Base-by-base conservation (phyloP, 2,329 filamentous ascomycete genomes). In the Colletotrichum truncatum region DNA sequence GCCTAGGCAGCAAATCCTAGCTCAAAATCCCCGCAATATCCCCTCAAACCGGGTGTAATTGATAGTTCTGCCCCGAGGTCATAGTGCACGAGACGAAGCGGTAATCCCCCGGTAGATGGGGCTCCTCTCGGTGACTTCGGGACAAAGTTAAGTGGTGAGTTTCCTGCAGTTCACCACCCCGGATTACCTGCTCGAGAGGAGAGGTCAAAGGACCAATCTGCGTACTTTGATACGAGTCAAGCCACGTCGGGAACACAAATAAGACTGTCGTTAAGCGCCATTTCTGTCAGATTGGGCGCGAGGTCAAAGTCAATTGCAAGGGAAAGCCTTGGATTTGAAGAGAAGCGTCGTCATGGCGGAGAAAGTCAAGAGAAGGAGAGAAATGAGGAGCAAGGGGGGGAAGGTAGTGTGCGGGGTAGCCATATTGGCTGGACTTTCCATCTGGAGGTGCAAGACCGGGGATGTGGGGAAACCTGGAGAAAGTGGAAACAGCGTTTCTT, bases 391-490 rank as follows among this genome's bases (percentile, higher is more conserved):
- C n/a, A n/a, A n/a, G 11, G 32, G 12, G 21, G 14, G 38, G 6
- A 60, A 34, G 7, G 25, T n/a, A n/a, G n/a, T n/a, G n/a, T 60
- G 61, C 55, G 55, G 61, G 55, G 56, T 49, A 18, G 6, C 9
- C 8, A 23, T 12, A 11, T 34, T 43, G 51, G 51, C 10, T 54
- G 51, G 14, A 54, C 7, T 16, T 49, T 32, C 16, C 30, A 10
- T 26, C 4, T 30, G 41, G 18, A 23, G 34, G 51, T 14, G 14
- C n/a, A n/a, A 26, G 16, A 18, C 7, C 25, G 43, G 38, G 28
- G 30, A 41, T 53, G 61, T 28, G 56, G 61, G 56, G 48, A 28
- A 62, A 56, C n/a, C 57, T 61, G 61, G 61, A 34, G 61, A 64
- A 39, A 32, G 14, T 28, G 36, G 34, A n/a, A n/a, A n/a, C n/a